phyloP scores from a whole-genome alignment of 768 basidiomycete genomes.

The Lactarius indigo region DNA sequence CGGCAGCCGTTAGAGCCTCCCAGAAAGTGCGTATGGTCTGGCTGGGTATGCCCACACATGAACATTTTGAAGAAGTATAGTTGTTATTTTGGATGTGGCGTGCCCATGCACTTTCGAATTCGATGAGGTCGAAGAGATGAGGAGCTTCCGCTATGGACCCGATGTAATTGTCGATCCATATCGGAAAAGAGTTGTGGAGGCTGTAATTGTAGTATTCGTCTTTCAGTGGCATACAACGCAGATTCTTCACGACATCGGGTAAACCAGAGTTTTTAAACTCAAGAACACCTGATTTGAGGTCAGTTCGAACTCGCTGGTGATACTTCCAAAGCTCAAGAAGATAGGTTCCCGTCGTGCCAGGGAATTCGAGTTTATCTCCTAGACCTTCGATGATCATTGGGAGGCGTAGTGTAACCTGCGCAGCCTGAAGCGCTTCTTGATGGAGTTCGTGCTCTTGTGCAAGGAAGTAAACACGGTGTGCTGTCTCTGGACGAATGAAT shows the following conservation, averaged over 20 bases:
- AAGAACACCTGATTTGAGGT: not conserved
- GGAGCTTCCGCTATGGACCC: not conserved
- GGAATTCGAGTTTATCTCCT: slow-evolving; percentile 1
- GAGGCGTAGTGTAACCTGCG: not conserved
- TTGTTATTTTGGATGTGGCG: not conserved
- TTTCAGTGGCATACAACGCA: too few relatives aligned
- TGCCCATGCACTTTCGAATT: not conserved
- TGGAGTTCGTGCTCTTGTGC: slow-evolving; percentile 7
- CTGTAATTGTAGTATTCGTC: too few relatives aligned
- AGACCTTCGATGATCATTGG: slow-evolving; percentile 1
- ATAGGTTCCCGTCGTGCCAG: not conserved
- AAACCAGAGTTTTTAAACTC: not conserved
- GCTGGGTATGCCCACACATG: not conserved
- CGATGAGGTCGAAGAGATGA: not conserved
- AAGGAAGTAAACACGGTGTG: not conserved
- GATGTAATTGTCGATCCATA: not conserved
- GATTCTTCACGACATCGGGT: not conserved
- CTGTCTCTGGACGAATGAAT: not conserved
- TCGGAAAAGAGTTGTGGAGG: too few relatives aligned
- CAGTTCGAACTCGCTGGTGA: not conserved
- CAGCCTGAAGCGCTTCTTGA: not conserved
- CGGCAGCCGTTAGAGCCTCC: not conserved
- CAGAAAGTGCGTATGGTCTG: not conserved
- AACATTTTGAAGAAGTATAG: not conserved
- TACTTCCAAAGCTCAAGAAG: slow-evolving; percentile 12